These are phyloP conservation scores for Ilex paraguariensis DNA, from an alignment of 305 asterid species.

Conservation along the genomic window DNA sequence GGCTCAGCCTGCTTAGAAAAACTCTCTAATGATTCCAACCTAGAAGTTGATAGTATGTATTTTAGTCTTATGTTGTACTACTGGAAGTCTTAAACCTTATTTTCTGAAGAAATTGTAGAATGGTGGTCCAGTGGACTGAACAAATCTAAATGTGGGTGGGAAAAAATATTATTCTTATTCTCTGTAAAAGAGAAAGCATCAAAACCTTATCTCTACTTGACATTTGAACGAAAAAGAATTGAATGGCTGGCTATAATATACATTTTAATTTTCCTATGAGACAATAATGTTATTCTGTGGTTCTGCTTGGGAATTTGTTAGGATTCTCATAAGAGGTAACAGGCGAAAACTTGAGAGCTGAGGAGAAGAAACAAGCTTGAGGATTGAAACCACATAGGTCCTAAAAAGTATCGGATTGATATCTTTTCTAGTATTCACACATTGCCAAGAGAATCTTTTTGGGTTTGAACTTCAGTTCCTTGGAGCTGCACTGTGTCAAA, in stretches of 20 bases:
- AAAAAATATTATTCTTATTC: too few species aligned
- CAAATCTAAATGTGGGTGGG: too few species aligned
- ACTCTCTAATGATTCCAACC: too few species aligned
- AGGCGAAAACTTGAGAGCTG: neutral
- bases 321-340: neutral
- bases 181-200: too few species aligned
- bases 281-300: neutral
- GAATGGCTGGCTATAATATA: neutral
- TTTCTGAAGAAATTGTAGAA: too few species aligned
- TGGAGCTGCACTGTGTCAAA: constrained; percentile 1
- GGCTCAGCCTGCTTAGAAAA: too few species aligned
- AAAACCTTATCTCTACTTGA: too few species aligned
- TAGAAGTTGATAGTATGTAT: too few species aligned
- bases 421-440: neutral
- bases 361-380: neutral
- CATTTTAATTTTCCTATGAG: neutral
- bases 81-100: too few species aligned
- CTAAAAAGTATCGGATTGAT: neutral
- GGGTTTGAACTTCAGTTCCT: constrained; percentile 2
- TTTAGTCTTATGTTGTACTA: too few species aligned
- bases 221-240: too few species aligned
- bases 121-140: too few species aligned
- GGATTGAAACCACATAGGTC: neutral
- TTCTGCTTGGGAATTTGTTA: neutral
- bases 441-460: constrained; percentile 20